Evolutionary conservation across 2,329 filamentous ascomycete genomes (phyloP).

Genomic region (Phaeosphaeriaceae sp.): DNA sequence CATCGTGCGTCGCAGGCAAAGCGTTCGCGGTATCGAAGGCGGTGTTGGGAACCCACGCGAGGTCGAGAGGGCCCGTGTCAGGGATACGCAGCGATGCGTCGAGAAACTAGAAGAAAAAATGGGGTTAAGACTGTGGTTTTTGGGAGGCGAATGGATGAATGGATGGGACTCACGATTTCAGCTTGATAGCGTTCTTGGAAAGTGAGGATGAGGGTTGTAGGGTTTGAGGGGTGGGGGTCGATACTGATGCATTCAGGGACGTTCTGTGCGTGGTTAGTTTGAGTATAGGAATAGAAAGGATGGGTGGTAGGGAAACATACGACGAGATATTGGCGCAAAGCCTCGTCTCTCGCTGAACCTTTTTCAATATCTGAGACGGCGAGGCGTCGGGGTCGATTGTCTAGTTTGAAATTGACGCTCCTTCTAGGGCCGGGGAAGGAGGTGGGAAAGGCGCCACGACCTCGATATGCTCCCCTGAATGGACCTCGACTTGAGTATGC

Average conservation of each 20-base stretch:
- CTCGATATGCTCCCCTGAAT: constrained; percentile 41
- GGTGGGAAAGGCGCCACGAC: constrained; percentile 45
- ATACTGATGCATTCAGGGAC: constrained; percentile 48
- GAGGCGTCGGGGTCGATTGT: constrained; percentile 76
- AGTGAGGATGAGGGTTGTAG: constrained; percentile 48
- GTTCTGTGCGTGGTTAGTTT: constrained; percentile 26
- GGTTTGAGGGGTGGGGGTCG: constrained; percentile 45
- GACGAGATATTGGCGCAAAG: constrained; percentile 72
- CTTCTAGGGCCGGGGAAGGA: constrained; percentile 39
- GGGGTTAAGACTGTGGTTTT: too few species aligned
- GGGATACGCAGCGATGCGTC: constrained; percentile 65
- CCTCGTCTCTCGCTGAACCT: constrained; percentile 68
- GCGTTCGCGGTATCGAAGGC: too few species aligned
- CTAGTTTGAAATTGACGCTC: constrained; percentile 66
- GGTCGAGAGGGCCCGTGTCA: constrained; percentile 67
- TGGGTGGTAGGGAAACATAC: constrained; percentile 24
- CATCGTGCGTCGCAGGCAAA: too few species aligned
- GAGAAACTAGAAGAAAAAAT: too few species aligned
- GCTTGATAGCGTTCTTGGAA: constrained; percentile 64
- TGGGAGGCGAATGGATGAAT: background rate
- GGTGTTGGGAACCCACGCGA: constrained; percentile 65
- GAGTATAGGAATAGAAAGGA: background rate
- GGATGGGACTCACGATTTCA: constrained; percentile 57
- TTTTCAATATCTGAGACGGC: constrained; percentile 69
- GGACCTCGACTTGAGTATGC: constrained; percentile 46